phyloP scores from a whole-genome alignment of 805 yeast genomes.

The Myxozyma sirexii region DNA sequence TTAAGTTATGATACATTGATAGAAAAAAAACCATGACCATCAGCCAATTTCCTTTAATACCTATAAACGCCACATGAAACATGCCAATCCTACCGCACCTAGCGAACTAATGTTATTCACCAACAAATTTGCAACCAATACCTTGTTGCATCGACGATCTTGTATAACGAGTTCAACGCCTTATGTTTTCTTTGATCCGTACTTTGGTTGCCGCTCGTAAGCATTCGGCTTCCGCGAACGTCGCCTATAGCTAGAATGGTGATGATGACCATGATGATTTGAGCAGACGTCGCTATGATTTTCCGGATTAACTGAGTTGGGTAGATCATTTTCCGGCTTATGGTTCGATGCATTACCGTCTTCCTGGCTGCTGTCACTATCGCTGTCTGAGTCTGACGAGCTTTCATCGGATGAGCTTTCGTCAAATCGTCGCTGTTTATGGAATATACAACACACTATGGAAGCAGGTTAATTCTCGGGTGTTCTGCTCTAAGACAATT shows the following conservation, averaged over 20 bases:
- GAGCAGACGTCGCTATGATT: constrained; percentile 5
- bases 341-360: constrained; percentile 39
- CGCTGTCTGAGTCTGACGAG: constrained; percentile 47
- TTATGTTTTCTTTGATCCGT: constrained; percentile 9
- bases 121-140: neutral
- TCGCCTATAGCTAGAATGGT: constrained; percentile 35
- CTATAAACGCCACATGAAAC: neutral
- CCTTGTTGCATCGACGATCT: too few relatives aligned
- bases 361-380: constrained; percentile 48
- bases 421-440: constrained; percentile 45
- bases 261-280: constrained; percentile 10
- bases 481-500: neutral
- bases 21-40: too few relatives aligned
- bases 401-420: constrained; percentile 43
- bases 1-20: too few relatives aligned
- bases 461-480: constrained; percentile 32
- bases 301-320: neutral
- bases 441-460: constrained; percentile 65
- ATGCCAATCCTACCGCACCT: neutral
- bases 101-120: neutral
- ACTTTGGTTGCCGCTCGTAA: constrained; percentile 77
- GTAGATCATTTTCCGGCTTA: neutral
- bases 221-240: constrained; percentile 60
- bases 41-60: neutral
- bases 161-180: neutral